A percentile compares a stretch with the other conserved stretches of the same genome.
Evolutionary conservation across 2,329 filamentous ascomycete species (phyloP).

Genomic region (Fonsecaea pugnacius): DNA sequence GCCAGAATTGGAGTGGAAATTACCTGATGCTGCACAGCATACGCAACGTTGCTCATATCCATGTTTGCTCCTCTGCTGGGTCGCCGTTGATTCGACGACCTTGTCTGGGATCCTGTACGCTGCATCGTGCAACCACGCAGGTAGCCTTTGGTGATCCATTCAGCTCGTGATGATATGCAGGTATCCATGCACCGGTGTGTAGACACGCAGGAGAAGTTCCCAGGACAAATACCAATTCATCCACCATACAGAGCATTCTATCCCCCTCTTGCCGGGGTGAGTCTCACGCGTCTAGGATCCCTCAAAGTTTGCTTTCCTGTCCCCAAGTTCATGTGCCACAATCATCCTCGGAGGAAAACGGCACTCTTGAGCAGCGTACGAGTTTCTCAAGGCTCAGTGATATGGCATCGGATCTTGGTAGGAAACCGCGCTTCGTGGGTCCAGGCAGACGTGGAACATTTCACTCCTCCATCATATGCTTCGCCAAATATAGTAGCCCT

Average conservation of each 20-base stretch:
- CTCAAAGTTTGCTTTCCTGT: background rate
- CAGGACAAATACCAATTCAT: background rate
- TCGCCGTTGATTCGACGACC: background rate
- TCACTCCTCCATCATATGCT: background rate
- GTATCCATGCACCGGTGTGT: background rate
- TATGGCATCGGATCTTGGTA: background rate
- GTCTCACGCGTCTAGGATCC: background rate
- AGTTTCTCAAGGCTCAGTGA: background rate
- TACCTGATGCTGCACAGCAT: constrained; percentile 13
- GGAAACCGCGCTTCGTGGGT: background rate
- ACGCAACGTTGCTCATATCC: constrained; percentile 2
- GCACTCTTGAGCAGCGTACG: background rate
- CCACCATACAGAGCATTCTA: background rate
- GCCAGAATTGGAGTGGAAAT: constrained; percentile 1
- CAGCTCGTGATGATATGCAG: constrained; percentile 1
- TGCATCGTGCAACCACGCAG: constrained; percentile 1
- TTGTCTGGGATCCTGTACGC: constrained; percentile 12
- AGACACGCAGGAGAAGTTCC: background rate
- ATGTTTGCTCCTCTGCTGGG: constrained; percentile 10
- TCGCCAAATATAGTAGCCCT: background rate
- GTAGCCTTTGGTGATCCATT: constrained; percentile 2
- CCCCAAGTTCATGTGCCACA: background rate
- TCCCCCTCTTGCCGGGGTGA: background rate
- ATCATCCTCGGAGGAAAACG: background rate
- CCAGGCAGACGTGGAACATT: background rate